Base-by-base conservation (phyloP, 352 stramenopile species). In the Phytophthora idaei region DNA sequence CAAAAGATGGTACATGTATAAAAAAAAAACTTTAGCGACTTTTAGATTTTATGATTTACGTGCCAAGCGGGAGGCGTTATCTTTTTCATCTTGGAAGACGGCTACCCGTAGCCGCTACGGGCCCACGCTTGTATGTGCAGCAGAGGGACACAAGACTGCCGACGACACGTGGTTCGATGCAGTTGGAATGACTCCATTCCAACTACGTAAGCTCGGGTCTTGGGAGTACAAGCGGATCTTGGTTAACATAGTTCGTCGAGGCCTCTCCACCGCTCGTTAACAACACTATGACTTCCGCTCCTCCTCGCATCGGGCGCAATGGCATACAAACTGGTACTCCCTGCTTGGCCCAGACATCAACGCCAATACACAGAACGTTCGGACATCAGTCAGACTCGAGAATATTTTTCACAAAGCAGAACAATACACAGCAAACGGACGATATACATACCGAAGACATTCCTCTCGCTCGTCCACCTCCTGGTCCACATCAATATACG, bases 401-500 rank as follows among this genome's bases (percentile, higher is more conserved):
- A n/a, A 57, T 28, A 48, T 3, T 49, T 52, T 34, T 44, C 21
- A 58, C n/a, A 21, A 45, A 47, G 7, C 10, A 31, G 8, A 36
- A 25, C 14, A 44, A 5, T n/a, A 36, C 12, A 51, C 11, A 39
- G 2, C 10, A 12, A 42, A 71, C 73, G 48, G 21, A 21, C 21
- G 21, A 21, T 21, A 21, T 21, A 21, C 21, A 21, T 74, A 90
- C 82, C 81, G 77, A 57, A 94, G 84, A 59, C 80, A 85, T 66
- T 90, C 71, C 41, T 89, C 78, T n/a, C 96, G 90, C 42, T 96
- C 81, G 2, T 92, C 49, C 17, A 94, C 78, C 15, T 84, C 66
- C 65, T 91, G 80, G 34, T 95, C 79, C 34, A 92, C 81, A 58
- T 98, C 90, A 69, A 99, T 97, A 79, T 99, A 99, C 66, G 92